Percentiles rank a stretch among this genome's conserved stretches.
phyloP scores from a whole-genome alignment of 164 flowering plant genomes.

The Taxillus chinensis region DNA sequence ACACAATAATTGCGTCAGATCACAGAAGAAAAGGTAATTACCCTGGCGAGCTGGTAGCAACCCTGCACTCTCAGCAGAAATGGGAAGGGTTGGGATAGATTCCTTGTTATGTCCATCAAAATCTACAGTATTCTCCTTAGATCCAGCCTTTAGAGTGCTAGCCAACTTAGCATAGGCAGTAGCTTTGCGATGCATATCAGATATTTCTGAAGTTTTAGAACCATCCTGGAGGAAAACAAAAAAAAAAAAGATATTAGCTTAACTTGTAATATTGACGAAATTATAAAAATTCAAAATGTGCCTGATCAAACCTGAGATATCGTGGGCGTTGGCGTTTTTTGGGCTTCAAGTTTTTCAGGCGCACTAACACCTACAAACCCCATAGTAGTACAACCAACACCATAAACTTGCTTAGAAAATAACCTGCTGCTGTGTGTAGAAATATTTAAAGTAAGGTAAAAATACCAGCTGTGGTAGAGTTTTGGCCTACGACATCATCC shows the following conservation, averaged over 20 bases:
- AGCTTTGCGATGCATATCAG: constrained; percentile 58
- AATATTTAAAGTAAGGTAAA: background rate
- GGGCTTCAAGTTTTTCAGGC: constrained; percentile 18
- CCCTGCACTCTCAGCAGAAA: constrained; percentile 79
- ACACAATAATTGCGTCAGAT: no score
- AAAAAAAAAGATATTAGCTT: background rate
- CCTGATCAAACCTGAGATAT: constrained; percentile 17
- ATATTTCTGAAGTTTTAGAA: constrained; percentile 18
- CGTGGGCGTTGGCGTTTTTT: constrained; percentile 9
- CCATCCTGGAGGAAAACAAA: constrained; percentile 24
- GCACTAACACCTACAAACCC: constrained; percentile 7
- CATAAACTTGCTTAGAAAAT: background rate
- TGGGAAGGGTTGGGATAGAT: constrained; percentile 50
- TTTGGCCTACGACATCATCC: constrained; percentile 30
- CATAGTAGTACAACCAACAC: background rate
- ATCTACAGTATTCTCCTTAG: constrained; percentile 15
- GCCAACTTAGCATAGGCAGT: constrained; percentile 60
- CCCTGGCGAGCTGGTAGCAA: constrained; percentile 52
- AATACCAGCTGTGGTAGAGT: constrained; percentile 12
- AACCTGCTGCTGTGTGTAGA: background rate
- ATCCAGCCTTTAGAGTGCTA: constrained; percentile 24
- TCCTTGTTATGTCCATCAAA: constrained; percentile 25
- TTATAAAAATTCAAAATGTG: background rate
- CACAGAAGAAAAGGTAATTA: constrained; percentile 13
- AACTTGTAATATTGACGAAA: background rate